A percentile compares a stretch with the other conserved stretches of the same genome.
Evolutionary conservation across 1,139 yeast genomes (phyloP).

Genomic region (Hemisphaericaspora subhashii): DNA sequence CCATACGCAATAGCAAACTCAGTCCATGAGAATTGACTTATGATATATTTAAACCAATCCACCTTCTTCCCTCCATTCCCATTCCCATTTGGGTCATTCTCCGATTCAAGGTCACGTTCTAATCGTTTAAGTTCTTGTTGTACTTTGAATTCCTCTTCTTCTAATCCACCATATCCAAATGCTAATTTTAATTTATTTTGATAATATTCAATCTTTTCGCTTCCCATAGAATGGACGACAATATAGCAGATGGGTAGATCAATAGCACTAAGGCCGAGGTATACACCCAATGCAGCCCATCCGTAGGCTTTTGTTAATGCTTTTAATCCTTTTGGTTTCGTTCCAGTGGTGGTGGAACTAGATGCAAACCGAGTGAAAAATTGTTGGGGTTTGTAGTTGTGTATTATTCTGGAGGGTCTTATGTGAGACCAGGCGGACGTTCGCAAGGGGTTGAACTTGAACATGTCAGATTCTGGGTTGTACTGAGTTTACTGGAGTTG

Average conservation of each 20-base stretch:
- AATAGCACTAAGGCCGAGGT: slow-evolving; percentile 63
- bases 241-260: slow-evolving; percentile 85
- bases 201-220: slow-evolving; percentile 67
- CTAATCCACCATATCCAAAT: slow-evolving; percentile 57
- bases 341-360: slow-evolving; percentile 10
- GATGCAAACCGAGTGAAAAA: slow-evolving; percentile 21
- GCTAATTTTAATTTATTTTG: slow-evolving; percentile 60
- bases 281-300: slow-evolving; percentile 85
- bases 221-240: slow-evolving; percentile 83
- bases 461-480: slow-evolving; percentile 9
- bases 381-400: not conserved
- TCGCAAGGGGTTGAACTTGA: slow-evolving; percentile 14
- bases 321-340: slow-evolving; percentile 50
- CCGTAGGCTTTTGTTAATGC: slow-evolving; percentile 85
- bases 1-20: slow-evolving; percentile 93
- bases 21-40: slow-evolving; percentile 45
- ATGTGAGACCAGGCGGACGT: slow-evolving; percentile 5
- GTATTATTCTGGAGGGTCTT: slow-evolving; percentile 1
- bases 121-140: slow-evolving; percentile 34
- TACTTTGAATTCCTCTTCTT: slow-evolving; percentile 38
- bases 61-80: slow-evolving; percentile 3
- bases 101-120: slow-evolving; percentile 24
- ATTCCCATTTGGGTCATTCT: slow-evolving; percentile 8
- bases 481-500: not conserved
- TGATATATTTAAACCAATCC: slow-evolving; percentile 8